A percentile compares a stretch with the other conserved stretches of the same genome.
Conservation (phyloP, 2,329 filamentous ascomycete genomes). For the Colletotrichum noveboracense region DNA sequence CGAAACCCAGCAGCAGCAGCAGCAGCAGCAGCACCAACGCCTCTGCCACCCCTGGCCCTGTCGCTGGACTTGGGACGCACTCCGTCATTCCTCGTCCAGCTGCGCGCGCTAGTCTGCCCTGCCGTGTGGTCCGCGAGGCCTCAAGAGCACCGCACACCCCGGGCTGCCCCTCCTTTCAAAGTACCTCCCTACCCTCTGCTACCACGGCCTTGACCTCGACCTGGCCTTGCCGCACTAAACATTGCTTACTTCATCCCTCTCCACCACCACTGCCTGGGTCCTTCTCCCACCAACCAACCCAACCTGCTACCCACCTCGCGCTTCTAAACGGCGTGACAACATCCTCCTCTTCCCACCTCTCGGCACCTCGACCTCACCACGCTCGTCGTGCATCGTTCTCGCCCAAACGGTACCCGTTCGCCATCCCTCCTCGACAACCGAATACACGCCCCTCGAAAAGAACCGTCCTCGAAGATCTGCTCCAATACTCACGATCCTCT, state of each 20-base stretch:
- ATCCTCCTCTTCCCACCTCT: conserved; percentile 6
- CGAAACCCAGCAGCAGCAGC: not conserved
- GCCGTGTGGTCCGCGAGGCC: conserved; percentile 20
- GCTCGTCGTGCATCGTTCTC: not conserved
- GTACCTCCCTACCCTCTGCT: conserved; percentile 8
- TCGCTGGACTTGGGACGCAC: conserved; percentile 16
- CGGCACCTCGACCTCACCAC: conserved; percentile 13
- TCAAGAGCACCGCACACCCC: conserved; percentile 8
- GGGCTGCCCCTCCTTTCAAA: conserved; percentile 11
- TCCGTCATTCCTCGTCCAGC: conserved; percentile 21
- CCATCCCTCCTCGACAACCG: not conserved
- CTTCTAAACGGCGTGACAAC: conserved; percentile 16
- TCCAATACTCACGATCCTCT: not conserved
- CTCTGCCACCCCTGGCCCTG: not conserved
- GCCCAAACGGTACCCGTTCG: not conserved
- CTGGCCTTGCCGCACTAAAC: not conserved
- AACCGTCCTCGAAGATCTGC: not conserved
- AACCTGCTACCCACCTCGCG: conserved; percentile 10
- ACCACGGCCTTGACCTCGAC: not conserved
- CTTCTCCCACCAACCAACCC: conserved; percentile 10
- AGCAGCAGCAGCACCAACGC: not conserved
- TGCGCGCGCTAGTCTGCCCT: conserved; percentile 20
- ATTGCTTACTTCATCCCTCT: not conserved
- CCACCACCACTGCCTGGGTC: not conserved
- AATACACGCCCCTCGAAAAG: not conserved